Conservation (phyloP, 208 protist species). For the Wallacemonas sp. region DNA sequence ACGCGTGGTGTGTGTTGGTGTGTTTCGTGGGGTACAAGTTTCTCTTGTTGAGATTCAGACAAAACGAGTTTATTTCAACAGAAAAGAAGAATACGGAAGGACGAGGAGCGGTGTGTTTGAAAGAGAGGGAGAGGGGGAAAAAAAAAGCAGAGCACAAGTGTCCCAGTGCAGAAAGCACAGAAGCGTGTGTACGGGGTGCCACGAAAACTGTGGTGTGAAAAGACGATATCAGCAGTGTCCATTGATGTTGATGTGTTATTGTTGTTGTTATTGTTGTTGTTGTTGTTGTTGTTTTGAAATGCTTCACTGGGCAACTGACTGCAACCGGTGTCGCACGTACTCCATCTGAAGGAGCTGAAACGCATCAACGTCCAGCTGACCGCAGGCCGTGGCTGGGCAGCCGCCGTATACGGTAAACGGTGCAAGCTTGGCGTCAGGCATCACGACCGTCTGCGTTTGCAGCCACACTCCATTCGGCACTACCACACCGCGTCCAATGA, state of each 20-base stretch:
- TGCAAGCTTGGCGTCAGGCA: slow-evolving; percentile 47
- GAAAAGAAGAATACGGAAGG: slow-evolving; percentile 7
- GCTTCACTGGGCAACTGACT: not conserved
- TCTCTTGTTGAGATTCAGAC: not conserved
- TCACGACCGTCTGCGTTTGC: slow-evolving; percentile 43
- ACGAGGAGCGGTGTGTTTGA: not conserved
- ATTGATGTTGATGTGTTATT: no score
- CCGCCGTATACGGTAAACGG: slow-evolving; percentile 66
- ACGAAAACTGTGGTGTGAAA: no score
- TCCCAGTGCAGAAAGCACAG: no score
- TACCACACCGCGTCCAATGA: slow-evolving; percentile 47
- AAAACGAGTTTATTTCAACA: not conserved
- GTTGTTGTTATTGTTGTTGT: no score
- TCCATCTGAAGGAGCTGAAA: slow-evolving; percentile 48
- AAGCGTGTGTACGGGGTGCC: no score
- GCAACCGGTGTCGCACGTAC: slow-evolving; percentile 28
- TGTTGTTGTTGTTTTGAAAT: not conserved
- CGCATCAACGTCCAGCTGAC: slow-evolving; percentile 37
- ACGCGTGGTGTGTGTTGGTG: slow-evolving; percentile 10
- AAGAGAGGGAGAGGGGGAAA: slow-evolving; percentile 6
- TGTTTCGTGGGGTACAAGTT: not conserved
- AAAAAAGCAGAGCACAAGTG: not conserved
- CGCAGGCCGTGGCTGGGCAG: slow-evolving; percentile 41
- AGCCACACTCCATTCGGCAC: slow-evolving; percentile 72
- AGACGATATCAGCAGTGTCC: no score